Base-by-base conservation (phyloP, 352 stramenopile genomes). In the Phytophthora citrophthora region DNA sequence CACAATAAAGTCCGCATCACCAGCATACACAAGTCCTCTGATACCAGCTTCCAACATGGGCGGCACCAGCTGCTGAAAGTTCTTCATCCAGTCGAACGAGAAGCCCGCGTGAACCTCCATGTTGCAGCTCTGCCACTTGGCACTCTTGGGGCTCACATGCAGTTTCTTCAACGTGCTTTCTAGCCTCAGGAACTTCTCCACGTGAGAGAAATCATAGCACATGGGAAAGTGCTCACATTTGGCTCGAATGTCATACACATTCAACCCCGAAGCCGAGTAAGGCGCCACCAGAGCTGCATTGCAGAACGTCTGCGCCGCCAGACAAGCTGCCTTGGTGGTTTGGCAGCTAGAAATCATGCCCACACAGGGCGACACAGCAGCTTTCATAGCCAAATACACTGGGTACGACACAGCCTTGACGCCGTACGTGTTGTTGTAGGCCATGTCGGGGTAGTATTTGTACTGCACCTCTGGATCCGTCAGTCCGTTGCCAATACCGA, bases 1-100 rank as follows among this genome's bases (percentile, higher is more conserved):
- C 48, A 96, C 97, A 59, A 99, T 98, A 60, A 98, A 99, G 68
- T 99, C 97, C 11, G 93, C 83, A 72, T 99, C 97, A 47, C 97
- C 97, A 23, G 95, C 93, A 81, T 99, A 99, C 50, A 99, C 96
- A 16, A 99, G 76, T 1, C 91, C 93, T 18, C 86, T 79, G 52
- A 99, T 76, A 62, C 85, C 95, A 40, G 79, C 86, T 67, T 98
- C 89, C 20, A 99, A 78, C 76, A 99, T 88, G 8, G 94, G 88
- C 10, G 78, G 79, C 23, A 99, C 75, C 13, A 96, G 81, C 16
- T 88, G 65, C n/a, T 97, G 82, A 72, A 98, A 99, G 68, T 98
- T 95, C 66, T 97, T 96, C 95, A 99, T 99, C 94, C 92, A 99
- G 77, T 99, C 97, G 54, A 83, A 89, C 15, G 87, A 77, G 63